phyloP scores from a whole-genome alignment of 768 basidiomycete genomes.

The Cystobasidium ongulense region DNA sequence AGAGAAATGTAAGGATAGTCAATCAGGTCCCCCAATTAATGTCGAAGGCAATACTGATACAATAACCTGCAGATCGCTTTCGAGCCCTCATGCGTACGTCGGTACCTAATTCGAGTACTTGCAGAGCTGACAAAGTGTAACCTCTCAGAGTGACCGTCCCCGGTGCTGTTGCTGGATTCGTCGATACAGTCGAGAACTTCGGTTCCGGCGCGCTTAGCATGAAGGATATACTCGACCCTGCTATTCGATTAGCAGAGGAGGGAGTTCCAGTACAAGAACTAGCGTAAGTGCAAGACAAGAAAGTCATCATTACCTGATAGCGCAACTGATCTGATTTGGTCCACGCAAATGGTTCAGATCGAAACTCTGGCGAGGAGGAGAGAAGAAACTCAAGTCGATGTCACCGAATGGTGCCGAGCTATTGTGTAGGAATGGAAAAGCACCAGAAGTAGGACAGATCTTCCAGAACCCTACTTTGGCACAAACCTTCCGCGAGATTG shows the following conservation, averaged over 20 bases:
- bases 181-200: slow-evolving; percentile 73
- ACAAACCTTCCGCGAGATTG: slow-evolving; percentile 69
- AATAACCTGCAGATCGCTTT: slow-evolving; percentile 7
- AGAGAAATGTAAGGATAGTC: slow-evolving; percentile 52
- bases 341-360: not conserved
- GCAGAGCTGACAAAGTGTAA: no score
- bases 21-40: slow-evolving; percentile 52
- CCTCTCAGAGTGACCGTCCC: slow-evolving; percentile 40
- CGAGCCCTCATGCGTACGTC: not conserved
- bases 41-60: not conserved
- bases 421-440: slow-evolving; percentile 65
- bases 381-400: slow-evolving; percentile 66
- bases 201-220: slow-evolving; percentile 65
- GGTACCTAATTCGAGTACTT: no score
- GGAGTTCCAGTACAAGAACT: slow-evolving; percentile 55
- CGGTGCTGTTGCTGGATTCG: slow-evolving; percentile 93
- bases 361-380: slow-evolving; percentile 53
- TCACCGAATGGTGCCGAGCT: slow-evolving; percentile 80
- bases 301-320: slow-evolving; percentile 4
- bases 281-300: slow-evolving; percentile 49
- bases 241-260: slow-evolving; percentile 82
- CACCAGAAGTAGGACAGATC: slow-evolving; percentile 70
- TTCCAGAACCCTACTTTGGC: slow-evolving; percentile 60
- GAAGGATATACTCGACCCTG: slow-evolving; percentile 73
- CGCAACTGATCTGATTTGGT: slow-evolving; percentile 9